Base-by-base conservation (phyloP, 2,329 filamentous ascomycete genomes). In the Botrytis paeoniae region DNA sequence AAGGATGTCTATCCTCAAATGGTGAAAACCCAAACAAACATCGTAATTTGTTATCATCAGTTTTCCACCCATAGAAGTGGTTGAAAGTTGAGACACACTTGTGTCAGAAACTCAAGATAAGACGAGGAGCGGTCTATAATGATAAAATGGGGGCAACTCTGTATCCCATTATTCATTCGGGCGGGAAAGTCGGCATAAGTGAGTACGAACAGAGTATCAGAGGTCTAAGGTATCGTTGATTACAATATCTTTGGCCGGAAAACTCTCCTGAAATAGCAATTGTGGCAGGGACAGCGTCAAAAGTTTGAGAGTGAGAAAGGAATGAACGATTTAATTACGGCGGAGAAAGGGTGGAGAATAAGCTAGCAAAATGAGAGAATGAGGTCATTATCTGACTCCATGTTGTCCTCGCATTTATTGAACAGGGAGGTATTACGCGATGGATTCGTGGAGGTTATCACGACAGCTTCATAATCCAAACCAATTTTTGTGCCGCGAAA, bases 1-100 rank as follows among this genome's bases (percentile, higher is more conserved):
- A 57, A 69, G 65, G 37, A 66, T 54, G 45, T 66, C 14, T 54
- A 39, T 25, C 64, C 63, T 66, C 63, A 37, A 66, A 25, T 51
- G 32, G 63, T 32, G 51, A n/a, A 66, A 66, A n/a, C 2, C 45
- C 25, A 63, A 43, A 64, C 41, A 68, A 35, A 39, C 43, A 51
- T 66, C 35, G 64, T 39, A 41, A 41, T 37, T 54, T 68, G 45
- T 68, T 68, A 39, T 39, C 35, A 3, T 41, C 65, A 57, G 35
- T 62, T 37, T 29, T 39, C 32, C 64, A 51, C 6, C 35, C 45
- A 68, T 68, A 22, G 32, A 68, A 51, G 51, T 68, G 32, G 25
- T 68, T 54, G 22, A 54, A 6, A 54, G 35, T 68, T 35, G 32
- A 57, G 65, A 68, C 65, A 68, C 37, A 29, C 48, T 57, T 32